phyloP scores from a whole-genome alignment of 306 rosid genomes.

The Pyrus pyrifolia region DNA sequence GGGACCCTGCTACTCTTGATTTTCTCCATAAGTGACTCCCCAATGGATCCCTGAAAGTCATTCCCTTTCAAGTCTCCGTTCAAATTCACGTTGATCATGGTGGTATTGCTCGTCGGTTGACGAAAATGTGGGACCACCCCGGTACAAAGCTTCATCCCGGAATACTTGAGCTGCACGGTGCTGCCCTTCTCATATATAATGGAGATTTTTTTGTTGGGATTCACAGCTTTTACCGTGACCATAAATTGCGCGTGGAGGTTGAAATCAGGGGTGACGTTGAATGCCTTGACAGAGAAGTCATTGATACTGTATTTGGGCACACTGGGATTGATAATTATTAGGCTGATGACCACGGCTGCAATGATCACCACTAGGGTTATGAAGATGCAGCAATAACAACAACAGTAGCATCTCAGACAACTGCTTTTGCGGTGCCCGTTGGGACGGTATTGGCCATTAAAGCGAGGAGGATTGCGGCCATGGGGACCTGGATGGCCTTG shows the following conservation, averaged over 20 bases:
- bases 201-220: constrained; percentile 35
- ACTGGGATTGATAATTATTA: constrained; percentile 14
- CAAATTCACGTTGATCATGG: constrained; percentile 1
- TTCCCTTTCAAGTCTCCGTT: constrained; percentile 5
- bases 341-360: background rate
- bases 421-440: background rate
- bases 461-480: constrained; percentile 8
- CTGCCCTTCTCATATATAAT: constrained; percentile 21
- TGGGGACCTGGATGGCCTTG: background rate
- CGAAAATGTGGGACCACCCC: constrained; percentile 15
- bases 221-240: constrained; percentile 25
- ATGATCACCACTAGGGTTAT: constrained; percentile 2
- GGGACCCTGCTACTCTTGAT: constrained; percentile 13
- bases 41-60: background rate
- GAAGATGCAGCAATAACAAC: constrained; percentile 29
- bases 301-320: constrained; percentile 32
- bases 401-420: background rate
- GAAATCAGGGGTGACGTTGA: constrained; percentile 5
- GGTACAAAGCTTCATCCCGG: constrained; percentile 10
- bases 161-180: constrained; percentile 10
- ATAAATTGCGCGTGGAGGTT: constrained; percentile 21
- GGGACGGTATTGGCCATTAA: background rate
- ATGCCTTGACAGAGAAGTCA: constrained; percentile 10
- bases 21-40: constrained; percentile 12
- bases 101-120: constrained; percentile 11